Conservation (phyloP, 2,329 filamentous ascomycete genomes). For the Hypomyces rosellus region DNA sequence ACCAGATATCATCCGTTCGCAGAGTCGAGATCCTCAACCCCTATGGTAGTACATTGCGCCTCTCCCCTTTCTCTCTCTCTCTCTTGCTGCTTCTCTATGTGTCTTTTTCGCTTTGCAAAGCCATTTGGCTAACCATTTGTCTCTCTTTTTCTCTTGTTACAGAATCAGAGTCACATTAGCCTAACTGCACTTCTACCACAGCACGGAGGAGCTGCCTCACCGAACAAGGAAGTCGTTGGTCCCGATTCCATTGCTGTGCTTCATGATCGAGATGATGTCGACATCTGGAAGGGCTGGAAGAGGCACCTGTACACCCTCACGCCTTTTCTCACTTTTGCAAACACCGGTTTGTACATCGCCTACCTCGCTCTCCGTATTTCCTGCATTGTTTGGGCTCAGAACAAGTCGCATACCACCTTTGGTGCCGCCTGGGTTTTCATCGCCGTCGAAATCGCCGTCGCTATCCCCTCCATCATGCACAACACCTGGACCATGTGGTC, state of each 20-base stretch:
- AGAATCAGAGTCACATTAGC: constrained; percentile 39
- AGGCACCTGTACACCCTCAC: constrained; percentile 32
- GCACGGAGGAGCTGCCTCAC: constrained; percentile 19
- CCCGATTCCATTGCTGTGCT: constrained; percentile 31
- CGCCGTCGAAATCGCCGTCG: constrained; percentile 45
- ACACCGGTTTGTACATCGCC: constrained; percentile 35
- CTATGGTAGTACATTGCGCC: constrained; percentile 18
- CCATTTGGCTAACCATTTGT: neutral
- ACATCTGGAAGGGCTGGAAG: constrained; percentile 41
- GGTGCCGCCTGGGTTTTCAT: constrained; percentile 53
- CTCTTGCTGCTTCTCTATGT: constrained; percentile 9
- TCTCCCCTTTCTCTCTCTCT: neutral
- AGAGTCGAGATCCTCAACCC: constrained; percentile 24
- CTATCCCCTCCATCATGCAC: constrained; percentile 50
- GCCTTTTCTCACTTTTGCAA: constrained; percentile 34
- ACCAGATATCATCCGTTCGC: constrained; percentile 18
- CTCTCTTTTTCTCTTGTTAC: constrained; percentile 6
- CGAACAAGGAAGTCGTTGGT: constrained; percentile 26
- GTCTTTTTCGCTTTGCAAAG: neutral
- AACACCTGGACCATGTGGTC: constrained; percentile 53
- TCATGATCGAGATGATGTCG: constrained; percentile 36
- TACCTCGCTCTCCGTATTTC: constrained; percentile 47
- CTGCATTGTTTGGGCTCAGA: constrained; percentile 47
- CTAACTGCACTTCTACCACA: constrained; percentile 33
- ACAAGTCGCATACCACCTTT: constrained; percentile 32